These are phyloP conservation scores for Claviceps paspali DNA, from an alignment of 2,329 filamentous ascomycete genomes.

Conservation along the genomic window DNA sequence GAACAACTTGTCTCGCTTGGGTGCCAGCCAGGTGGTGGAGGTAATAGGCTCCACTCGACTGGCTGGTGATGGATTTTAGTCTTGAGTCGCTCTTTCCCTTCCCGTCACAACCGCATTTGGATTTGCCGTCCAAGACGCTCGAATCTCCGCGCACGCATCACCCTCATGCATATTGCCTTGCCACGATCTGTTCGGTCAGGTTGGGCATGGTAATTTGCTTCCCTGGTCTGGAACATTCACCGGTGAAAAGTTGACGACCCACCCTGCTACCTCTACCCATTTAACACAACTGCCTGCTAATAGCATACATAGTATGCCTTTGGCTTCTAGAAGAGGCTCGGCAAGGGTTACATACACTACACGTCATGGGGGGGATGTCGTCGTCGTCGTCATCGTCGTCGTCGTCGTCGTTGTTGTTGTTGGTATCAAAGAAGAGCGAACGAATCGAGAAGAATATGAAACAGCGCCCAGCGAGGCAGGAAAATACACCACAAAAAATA, in stretches of 20 bases:
- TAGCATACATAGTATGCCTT: too few species aligned
- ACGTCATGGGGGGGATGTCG: too few species aligned
- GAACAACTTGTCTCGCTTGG: too few species aligned
- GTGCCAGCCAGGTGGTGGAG: too few species aligned
- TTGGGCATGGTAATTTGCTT: background rate
- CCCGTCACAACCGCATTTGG: background rate
- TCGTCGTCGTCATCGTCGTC: too few species aligned
- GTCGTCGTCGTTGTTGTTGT: too few species aligned
- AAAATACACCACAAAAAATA: too few species aligned
- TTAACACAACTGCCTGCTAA: too few species aligned
- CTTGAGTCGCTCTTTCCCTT: background rate
- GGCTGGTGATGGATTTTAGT: too few species aligned
- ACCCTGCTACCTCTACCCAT: background rate
- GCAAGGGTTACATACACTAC: background rate
- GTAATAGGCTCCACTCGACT: too few species aligned
- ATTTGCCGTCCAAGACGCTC: background rate
- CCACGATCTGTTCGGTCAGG: background rate
- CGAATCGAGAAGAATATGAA: background rate
- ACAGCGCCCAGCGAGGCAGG: background rate
- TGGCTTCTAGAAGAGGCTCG: conserved; percentile 1
- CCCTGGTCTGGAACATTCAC: background rate
- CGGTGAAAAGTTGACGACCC: background rate
- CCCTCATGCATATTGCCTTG: background rate
- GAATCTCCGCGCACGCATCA: background rate
- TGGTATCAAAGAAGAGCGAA: background rate